Evolutionary conservation across 1,284 basidiomycete species (phyloP).

Genomic region (Irpex sp.): DNA sequence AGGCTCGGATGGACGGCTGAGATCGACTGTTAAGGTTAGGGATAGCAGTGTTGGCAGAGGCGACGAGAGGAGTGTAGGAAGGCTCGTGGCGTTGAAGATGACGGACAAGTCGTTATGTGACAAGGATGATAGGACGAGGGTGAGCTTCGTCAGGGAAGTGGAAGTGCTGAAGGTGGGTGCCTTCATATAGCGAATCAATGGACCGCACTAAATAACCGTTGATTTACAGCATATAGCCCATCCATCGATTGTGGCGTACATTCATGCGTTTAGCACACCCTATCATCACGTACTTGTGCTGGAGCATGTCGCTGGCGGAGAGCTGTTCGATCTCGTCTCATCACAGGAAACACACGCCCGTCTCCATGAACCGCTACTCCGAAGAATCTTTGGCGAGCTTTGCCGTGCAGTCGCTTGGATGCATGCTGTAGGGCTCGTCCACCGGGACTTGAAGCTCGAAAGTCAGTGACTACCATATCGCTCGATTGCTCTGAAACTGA

Average conservation of each 20-base stretch:
- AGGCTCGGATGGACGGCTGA: constrained; percentile 5
- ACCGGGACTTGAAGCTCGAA: constrained; percentile 93
- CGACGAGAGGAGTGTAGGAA: constrained; percentile 21
- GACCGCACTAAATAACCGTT: background rate
- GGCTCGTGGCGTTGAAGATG: constrained; percentile 83
- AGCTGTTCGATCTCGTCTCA: constrained; percentile 79
- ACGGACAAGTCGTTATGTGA: constrained; percentile 59
- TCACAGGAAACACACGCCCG: constrained; percentile 49
- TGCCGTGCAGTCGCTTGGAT: constrained; percentile 85
- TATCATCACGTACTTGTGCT: constrained; percentile 81
- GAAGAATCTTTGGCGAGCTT: constrained; percentile 79
- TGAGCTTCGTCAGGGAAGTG: constrained; percentile 85
- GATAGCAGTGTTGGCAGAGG: background rate
- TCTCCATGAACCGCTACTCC: constrained; percentile 58
- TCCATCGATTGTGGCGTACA: constrained; percentile 76
- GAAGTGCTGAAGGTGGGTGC: constrained; percentile 71
- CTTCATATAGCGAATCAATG: constrained; percentile 9
- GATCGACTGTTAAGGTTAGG: background rate
- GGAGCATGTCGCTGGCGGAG: constrained; percentile 78
- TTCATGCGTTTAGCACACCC: constrained; percentile 69
- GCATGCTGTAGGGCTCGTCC: constrained; percentile 84
- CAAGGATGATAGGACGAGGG: constrained; percentile 67
- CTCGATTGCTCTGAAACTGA: too few species aligned
- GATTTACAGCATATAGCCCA: constrained; percentile 71
- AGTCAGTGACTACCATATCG: constrained; percentile 50